These are phyloP conservation scores for Gyrodon lividus DNA, from an alignment of 768 basidiomycete species.

Conservation along the genomic window DNA sequence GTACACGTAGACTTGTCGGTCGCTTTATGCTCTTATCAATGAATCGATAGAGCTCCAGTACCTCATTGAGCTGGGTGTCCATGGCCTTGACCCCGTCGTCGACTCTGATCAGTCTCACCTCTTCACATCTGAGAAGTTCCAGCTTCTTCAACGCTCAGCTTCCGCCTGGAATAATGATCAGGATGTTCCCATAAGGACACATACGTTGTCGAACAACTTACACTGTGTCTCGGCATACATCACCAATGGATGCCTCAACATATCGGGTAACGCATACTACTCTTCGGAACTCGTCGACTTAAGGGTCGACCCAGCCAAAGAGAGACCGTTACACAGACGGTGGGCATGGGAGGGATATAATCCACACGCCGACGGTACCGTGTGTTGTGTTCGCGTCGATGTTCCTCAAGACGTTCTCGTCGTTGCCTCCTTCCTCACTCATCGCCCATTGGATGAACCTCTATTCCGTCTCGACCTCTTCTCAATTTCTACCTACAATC, in stretches of 20 bases:
- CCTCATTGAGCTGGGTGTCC: background rate
- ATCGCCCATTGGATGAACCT: background rate
- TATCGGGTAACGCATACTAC: background rate
- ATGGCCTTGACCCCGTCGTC: background rate
- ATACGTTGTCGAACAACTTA: background rate
- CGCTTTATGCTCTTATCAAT: background rate
- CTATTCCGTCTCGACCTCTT: background rate
- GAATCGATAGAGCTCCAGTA: slow-evolving; percentile 4
- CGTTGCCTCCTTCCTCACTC: background rate
- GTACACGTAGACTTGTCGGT: background rate
- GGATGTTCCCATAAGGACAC: background rate
- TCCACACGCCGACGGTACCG: background rate
- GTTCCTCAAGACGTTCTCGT: background rate
- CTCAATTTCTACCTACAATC: background rate
- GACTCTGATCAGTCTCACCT: background rate
- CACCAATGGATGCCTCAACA: background rate
- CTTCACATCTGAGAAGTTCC: background rate
- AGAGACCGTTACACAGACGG: background rate
- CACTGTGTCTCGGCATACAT: background rate
- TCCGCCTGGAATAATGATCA: slow-evolving; percentile 2
- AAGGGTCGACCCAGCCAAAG: background rate
- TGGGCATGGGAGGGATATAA: background rate
- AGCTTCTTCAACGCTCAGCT: background rate
- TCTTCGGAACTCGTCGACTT: background rate
- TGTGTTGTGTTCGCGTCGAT: background rate